Percentiles rank a stretch among this genome's conserved stretches.
These are phyloP conservation scores for Amphicarpaea edgeworthii DNA, from an alignment of 306 rosid genomes.

Conservation along the genomic window DNA sequence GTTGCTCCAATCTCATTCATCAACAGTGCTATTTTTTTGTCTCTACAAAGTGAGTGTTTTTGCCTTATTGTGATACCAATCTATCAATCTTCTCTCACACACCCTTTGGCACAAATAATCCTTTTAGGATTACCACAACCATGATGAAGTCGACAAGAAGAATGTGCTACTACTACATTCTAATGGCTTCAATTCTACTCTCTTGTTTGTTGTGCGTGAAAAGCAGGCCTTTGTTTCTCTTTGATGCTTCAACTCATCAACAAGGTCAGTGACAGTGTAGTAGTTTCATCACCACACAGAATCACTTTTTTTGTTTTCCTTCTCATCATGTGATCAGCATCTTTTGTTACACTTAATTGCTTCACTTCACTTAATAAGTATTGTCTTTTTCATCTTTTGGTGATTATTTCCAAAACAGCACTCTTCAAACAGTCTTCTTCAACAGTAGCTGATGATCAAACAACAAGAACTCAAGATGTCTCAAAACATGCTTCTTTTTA, in stretches of 20 bases:
- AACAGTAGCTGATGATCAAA: conserved; percentile 28
- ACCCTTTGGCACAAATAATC: conserved; percentile 6
- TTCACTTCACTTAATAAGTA: not conserved
- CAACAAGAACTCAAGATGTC: conserved; percentile 25
- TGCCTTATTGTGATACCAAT: not conserved
- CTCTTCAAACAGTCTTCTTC: conserved; percentile 18
- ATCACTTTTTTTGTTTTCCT: conserved; percentile 3
- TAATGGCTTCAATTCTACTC: conserved; percentile 36
- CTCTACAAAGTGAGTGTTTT: conserved; percentile 31
- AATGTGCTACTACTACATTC: conserved; percentile 31
- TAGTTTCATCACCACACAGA: not conserved
- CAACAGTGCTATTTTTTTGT: conserved; percentile 2
- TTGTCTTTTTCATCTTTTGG: conserved; percentile 41
- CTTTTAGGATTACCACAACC: conserved; percentile 13
- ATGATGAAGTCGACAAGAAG: conserved; percentile 39
- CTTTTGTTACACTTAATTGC: not conserved
- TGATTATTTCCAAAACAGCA: conserved; percentile 14
- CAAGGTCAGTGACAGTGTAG: conserved; percentile 54
- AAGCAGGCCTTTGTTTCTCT: conserved; percentile 19
- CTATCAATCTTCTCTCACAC: not conserved
- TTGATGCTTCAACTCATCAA: conserved; percentile 45
- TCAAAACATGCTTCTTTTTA: conserved; percentile 30
- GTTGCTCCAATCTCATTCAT: conserved; percentile 26
- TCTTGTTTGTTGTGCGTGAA: conserved; percentile 16
- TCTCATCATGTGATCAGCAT: not conserved